These are phyloP conservation scores for Westerdykella sp. DNA, from an alignment of 2,329 filamentous ascomycete genomes.

Conservation along the genomic window DNA sequence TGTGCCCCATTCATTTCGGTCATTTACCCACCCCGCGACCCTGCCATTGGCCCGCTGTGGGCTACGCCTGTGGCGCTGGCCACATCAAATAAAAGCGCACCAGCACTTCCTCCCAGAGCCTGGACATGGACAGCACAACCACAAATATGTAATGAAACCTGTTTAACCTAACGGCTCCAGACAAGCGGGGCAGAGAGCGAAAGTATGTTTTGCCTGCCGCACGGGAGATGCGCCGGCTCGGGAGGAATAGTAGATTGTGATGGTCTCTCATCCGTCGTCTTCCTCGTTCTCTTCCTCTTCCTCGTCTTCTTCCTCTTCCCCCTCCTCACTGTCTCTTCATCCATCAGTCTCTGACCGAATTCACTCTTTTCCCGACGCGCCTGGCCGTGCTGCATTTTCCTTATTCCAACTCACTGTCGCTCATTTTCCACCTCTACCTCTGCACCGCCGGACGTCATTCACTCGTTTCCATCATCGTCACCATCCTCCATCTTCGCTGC, in stretches of 20 bases:
- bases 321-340: background rate
- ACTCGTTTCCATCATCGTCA: background rate
- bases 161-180: background rate
- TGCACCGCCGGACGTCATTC: background rate
- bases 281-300: background rate
- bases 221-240: background rate
- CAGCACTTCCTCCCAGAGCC: no score
- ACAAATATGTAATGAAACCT: background rate
- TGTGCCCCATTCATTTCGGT: conserved; percentile 3
- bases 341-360: background rate
- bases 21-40: background rate
- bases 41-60: background rate
- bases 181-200: background rate
- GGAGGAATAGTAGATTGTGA: background rate
- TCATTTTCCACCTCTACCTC: conserved; percentile 5
- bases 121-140: background rate
- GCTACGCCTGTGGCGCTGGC: background rate
- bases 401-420: conserved; percentile 1
- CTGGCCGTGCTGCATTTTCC: background rate
- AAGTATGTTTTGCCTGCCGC: background rate
- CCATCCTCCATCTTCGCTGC: background rate
- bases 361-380: conserved; percentile 1
- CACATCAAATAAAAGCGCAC: background rate
- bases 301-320: background rate
- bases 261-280: background rate